Percentiles rank a stretch among this genome's conserved stretches.
phyloP scores from a whole-genome alignment of 1,284 basidiomycete species.

The Tremellales sp. region DNA sequence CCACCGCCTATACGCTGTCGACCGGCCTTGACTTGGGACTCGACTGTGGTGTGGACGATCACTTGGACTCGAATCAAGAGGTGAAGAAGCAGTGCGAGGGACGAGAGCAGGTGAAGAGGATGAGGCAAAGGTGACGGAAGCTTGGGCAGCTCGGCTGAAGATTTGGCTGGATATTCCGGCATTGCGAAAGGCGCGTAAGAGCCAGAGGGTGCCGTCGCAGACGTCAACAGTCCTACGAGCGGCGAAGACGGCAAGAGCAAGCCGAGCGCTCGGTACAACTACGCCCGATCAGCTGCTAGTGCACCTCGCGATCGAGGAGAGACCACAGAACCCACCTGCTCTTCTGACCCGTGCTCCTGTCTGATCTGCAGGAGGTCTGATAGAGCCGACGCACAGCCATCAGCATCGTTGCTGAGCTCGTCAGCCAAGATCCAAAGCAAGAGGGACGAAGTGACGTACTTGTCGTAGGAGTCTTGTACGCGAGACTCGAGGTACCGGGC shows the following conservation, averaged over 20 bases:
- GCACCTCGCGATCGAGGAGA: not conserved
- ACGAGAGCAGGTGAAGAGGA: conserved; percentile 48
- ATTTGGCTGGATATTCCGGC: conserved; percentile 61
- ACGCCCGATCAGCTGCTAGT: conserved; percentile 1
- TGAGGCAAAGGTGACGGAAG: conserved; percentile 46
- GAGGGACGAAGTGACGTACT: too few species aligned
- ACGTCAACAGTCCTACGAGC: conserved; percentile 61
- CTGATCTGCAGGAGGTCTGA: conserved; percentile 70
- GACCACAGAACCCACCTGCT: conserved; percentile 53
- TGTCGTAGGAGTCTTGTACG: conserved; percentile 56
- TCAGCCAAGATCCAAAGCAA: conserved; percentile 1
- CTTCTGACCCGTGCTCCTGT: conserved; percentile 58
- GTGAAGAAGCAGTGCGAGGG: conserved; percentile 51
- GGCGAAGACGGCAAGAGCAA: conserved; percentile 72
- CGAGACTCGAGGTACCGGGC: conserved; percentile 56
- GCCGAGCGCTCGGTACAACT: conserved; percentile 66
- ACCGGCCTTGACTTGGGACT: conserved; percentile 64
- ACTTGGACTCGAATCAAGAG: conserved; percentile 54
- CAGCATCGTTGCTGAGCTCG: conserved; percentile 61
- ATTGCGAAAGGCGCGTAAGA: conserved; percentile 38
- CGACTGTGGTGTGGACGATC: conserved; percentile 60
- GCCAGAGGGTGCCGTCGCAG: conserved; percentile 57
- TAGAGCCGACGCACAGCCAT: conserved; percentile 72
- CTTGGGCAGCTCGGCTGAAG: conserved; percentile 51
- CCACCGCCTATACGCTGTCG: conserved; percentile 67